Conservation (phyloP, 768 basidiomycete species). For the Cubamyces sp. region DNA sequence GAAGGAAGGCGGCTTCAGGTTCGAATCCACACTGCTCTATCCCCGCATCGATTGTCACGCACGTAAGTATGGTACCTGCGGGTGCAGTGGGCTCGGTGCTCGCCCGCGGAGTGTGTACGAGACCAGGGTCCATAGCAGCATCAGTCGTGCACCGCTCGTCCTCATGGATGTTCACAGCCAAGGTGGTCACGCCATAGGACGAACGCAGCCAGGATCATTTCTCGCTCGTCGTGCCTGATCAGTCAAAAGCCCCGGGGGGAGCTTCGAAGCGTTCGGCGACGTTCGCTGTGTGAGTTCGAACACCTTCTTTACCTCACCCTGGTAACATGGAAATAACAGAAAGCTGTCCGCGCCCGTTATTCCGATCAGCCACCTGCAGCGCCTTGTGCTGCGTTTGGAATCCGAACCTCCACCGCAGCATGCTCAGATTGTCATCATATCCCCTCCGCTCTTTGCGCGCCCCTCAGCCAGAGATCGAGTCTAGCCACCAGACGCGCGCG, state of each 20-base stretch:
- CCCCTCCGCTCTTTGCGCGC: constrained; percentile 12
- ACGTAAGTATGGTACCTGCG: neutral
- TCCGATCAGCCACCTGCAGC: constrained; percentile 13
- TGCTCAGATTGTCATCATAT: constrained; percentile 14
- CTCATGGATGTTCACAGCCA: constrained; percentile 25
- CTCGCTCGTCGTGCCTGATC: constrained; percentile 23
- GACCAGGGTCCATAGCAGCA: neutral
- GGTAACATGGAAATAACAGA: constrained; percentile 29
- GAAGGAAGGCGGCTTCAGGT: no score
- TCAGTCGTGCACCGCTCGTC: constrained; percentile 3
- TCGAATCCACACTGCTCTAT: neutral
- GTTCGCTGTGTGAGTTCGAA: constrained; percentile 10
- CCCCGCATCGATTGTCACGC: neutral
- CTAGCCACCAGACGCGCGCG: neutral
- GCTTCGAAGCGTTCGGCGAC: constrained; percentile 12
- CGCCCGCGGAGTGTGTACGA: neutral
- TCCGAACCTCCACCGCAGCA: constrained; percentile 16
- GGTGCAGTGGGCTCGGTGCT: neutral
- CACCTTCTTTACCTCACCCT: constrained; percentile 28
- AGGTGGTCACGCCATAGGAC: constrained; percentile 16
- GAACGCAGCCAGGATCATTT: constrained; percentile 21
- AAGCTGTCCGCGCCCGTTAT: constrained; percentile 14
- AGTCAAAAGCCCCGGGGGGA: constrained; percentile 12
- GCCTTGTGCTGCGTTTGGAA: constrained; percentile 20
- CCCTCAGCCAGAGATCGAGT: constrained; percentile 6